Conservation (phyloP, 129 eudicot species). For the Ambrosia artemisiifolia region DNA sequence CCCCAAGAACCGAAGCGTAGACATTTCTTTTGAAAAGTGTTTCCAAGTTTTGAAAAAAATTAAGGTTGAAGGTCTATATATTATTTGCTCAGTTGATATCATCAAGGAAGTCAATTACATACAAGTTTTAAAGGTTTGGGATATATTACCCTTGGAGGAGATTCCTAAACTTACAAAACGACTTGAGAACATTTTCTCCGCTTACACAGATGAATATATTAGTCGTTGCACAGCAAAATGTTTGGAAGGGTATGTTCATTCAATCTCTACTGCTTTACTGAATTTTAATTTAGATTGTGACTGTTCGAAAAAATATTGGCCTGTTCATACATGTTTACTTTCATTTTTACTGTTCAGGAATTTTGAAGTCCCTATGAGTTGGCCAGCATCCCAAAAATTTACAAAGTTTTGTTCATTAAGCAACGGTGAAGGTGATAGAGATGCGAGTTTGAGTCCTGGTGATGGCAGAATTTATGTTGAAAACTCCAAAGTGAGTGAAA, state of each 20-base stretch:
- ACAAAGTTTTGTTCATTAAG: conserved; percentile 27
- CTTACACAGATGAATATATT: conserved; percentile 56
- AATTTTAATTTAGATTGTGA: not conserved
- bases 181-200: conserved; percentile 52
- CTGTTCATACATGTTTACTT: not conserved
- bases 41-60: conserved; percentile 49
- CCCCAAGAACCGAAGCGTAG: conserved; percentile 56
- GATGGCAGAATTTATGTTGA: conserved; percentile 53
- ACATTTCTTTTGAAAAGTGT: conserved; percentile 41
- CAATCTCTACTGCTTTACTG: not conserved
- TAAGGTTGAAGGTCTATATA: conserved; percentile 57
- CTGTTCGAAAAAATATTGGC: not conserved
- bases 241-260: conserved; percentile 51
- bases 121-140: conserved; percentile 80
- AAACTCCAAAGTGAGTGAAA: conserved; percentile 70
- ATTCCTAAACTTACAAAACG: conserved; percentile 55
- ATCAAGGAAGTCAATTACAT: conserved; percentile 38
- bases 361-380: conserved; percentile 55
- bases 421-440: conserved; percentile 10
- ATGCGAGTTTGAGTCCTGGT: conserved; percentile 1
- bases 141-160: conserved; percentile 55
- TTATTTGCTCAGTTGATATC: conserved; percentile 64
- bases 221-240: conserved; percentile 45
- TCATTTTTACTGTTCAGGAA: conserved; percentile 25
- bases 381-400: conserved; percentile 38